phyloP scores from a whole-genome alignment of 768 basidiomycete species.

The Tylopilus subfusipes region DNA sequence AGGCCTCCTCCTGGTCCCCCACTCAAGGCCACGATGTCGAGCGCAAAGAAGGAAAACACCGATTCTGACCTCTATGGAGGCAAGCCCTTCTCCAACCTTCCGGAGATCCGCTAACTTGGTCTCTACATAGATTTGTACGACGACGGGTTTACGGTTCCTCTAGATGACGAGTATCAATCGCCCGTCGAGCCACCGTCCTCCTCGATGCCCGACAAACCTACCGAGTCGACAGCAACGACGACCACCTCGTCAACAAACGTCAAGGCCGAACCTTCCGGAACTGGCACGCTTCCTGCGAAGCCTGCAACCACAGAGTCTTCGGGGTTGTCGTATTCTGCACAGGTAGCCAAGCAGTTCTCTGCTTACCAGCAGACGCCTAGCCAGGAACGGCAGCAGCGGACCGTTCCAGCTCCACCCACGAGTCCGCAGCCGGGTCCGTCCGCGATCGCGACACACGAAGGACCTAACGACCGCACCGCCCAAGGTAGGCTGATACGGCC shows the following conservation, averaged over 20 bases:
- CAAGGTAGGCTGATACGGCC: slow-evolving; percentile 57
- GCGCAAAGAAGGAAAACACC: slow-evolving; percentile 25
- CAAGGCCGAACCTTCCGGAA: slow-evolving; percentile 23
- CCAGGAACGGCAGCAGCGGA: slow-evolving; percentile 54
- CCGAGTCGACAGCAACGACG: slow-evolving; percentile 17
- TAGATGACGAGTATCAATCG: slow-evolving; percentile 32
- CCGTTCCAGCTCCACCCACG: slow-evolving; percentile 17
- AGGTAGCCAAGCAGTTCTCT: slow-evolving; percentile 64
- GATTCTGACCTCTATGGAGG: slow-evolving; percentile 49
- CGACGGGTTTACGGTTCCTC: slow-evolving; percentile 36
- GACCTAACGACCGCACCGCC: slow-evolving; percentile 31
- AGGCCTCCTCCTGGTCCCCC: not conserved
- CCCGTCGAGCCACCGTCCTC: slow-evolving; percentile 26
- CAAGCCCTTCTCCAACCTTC: slow-evolving; percentile 20
- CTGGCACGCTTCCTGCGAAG: slow-evolving; percentile 27
- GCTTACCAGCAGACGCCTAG: slow-evolving; percentile 62
- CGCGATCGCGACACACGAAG: slow-evolving; percentile 37
- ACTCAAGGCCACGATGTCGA: slow-evolving; percentile 16
- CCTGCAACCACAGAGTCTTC: slow-evolving; percentile 23
- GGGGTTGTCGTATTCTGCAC: slow-evolving; percentile 56
- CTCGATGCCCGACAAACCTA: slow-evolving; percentile 13
- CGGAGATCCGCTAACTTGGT: slow-evolving; percentile 1
- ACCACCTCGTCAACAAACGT: slow-evolving; percentile 16
- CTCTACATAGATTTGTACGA: slow-evolving; percentile 49
- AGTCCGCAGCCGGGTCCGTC: slow-evolving; percentile 27